Conservation (phyloP, 768 basidiomycete genomes). For the Mycena metata region DNA sequence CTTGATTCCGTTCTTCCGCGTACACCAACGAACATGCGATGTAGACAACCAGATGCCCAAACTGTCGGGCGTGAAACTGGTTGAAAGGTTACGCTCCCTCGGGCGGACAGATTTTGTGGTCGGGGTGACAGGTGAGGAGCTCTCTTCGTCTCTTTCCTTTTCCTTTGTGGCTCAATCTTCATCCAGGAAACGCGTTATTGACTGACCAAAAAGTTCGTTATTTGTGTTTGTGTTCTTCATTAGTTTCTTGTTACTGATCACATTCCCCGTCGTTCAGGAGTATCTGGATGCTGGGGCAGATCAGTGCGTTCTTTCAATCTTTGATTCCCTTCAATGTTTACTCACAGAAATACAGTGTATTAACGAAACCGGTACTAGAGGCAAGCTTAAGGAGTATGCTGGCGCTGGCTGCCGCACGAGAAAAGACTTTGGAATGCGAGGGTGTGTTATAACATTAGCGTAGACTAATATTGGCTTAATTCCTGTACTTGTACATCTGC, state of each 20-base stretch:
- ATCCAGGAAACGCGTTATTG: slow-evolving; percentile 56
- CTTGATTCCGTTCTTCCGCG: not conserved
- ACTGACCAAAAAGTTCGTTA: slow-evolving; percentile 57
- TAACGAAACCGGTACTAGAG: slow-evolving; percentile 76
- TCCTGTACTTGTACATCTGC: slow-evolving; percentile 18
- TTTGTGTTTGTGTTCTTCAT: slow-evolving; percentile 1
- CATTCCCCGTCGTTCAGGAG: slow-evolving; percentile 45
- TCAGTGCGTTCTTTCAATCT: slow-evolving; percentile 53
- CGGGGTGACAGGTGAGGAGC: slow-evolving; percentile 64
- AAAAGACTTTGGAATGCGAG: slow-evolving; percentile 7
- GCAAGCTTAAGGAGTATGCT: slow-evolving; percentile 49
- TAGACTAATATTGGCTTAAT: slow-evolving; percentile 17
- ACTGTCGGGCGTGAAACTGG: slow-evolving; percentile 70
- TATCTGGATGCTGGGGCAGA: slow-evolving; percentile 71
- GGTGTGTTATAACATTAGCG: slow-evolving; percentile 8
- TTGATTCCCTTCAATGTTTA: not conserved
- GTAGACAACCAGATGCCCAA: slow-evolving; percentile 76
- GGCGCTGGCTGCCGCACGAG: slow-evolving; percentile 41
- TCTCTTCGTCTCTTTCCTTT: not conserved
- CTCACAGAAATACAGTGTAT: slow-evolving; percentile 54
- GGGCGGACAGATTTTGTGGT: slow-evolving; percentile 74
- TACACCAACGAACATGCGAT: no score
- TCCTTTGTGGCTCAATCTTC: not conserved
- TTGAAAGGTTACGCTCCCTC: slow-evolving; percentile 63
- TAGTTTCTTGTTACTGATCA: slow-evolving; percentile 18